Base-by-base conservation (phyloP, 345 rosid species). In the Gossypium herbaceum region DNA sequence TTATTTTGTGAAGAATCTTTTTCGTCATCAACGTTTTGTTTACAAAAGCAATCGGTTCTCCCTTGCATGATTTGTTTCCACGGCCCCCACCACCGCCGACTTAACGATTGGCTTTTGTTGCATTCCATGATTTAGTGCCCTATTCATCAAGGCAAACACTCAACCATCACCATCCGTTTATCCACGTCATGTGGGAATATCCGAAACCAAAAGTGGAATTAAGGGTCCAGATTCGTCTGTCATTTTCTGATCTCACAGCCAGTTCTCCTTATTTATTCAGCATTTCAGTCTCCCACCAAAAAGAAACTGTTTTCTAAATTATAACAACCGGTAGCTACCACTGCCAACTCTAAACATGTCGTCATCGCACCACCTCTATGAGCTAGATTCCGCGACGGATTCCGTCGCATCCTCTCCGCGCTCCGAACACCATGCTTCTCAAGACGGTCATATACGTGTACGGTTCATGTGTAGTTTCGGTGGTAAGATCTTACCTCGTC, bases 381-480 rank as follows among this genome's bases (percentile, higher is more conserved):
- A 94, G 71, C 74, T 91, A 6, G 98, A 95, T 66, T 84, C 86
- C 73, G 75, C 86, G 73, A 78, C 79, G 1, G 94, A 91, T 76
- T 91, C 93, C 3, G 79, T 88, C 19, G 79, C 90, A 2, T 92
- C 98, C 62, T 85, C 99, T n/a, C 98, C 94, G 16, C 89, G 93
- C 17, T 89, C 92, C 51, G 99, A 95, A 44, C 84, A 81, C 78
- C 87, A 77, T 51, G 78, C 82, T 29, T 64, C 80, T 19, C 74
- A 81, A 0, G 88, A 85, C 47, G 54, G 72, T 22, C 80, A 62
- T 43, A 9, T 76, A 0, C 90, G 92, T 34, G 89, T 91, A 55
- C 91, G 96, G 52, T 88, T 95, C 85, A 91, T 95, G 99, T 95
- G 98, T 76, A 92, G 97, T 77, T 95, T 91, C 39, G 98, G 97